A percentile compares a stretch with the other conserved stretches of the same genome.
Conservation (phyloP, 352 stramenopile species). For the Phytophthora fragariae region DNA sequence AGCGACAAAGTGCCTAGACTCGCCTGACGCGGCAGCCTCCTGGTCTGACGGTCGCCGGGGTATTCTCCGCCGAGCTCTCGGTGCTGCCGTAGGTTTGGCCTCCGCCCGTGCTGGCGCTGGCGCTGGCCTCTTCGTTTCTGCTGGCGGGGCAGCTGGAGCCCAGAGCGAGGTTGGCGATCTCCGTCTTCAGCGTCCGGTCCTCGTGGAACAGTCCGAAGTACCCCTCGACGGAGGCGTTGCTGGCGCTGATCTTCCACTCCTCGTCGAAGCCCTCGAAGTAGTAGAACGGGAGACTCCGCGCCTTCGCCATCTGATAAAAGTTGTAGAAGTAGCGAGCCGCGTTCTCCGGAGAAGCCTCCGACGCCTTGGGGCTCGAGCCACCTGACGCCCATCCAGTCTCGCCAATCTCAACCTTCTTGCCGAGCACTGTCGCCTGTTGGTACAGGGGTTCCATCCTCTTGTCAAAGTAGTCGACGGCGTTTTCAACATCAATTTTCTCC, state of each 20-base stretch:
- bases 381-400: constrained; percentile 74
- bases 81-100: constrained; percentile 3
- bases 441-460: constrained; percentile 52
- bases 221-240: constrained; percentile 61
- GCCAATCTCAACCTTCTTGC: constrained; percentile 67
- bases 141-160: constrained; percentile 16
- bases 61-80: neutral
- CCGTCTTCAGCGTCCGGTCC: constrained; percentile 56
- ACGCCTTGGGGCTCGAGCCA: constrained; percentile 48
- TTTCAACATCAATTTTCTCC: constrained; percentile 51
- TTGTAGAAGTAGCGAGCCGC: constrained; percentile 66
- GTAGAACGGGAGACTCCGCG: constrained; percentile 63
- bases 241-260: constrained; percentile 56
- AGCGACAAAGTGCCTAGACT: neutral
- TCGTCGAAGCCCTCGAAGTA: constrained; percentile 80
- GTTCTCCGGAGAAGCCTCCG: constrained; percentile 47
- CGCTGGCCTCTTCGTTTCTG: constrained; percentile 26
- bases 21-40: constrained; percentile 17
- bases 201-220: constrained; percentile 67
- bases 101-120: constrained; percentile 7
- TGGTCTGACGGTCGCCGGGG: constrained; percentile 2
- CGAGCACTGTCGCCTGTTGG: constrained; percentile 26
- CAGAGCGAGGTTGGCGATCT: constrained; percentile 41
- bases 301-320: constrained; percentile 54
- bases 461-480: constrained; percentile 51